These are phyloP conservation scores for Infundibulicybe gibba DNA, from an alignment of 768 basidiomycete genomes.

Conservation along the genomic window DNA sequence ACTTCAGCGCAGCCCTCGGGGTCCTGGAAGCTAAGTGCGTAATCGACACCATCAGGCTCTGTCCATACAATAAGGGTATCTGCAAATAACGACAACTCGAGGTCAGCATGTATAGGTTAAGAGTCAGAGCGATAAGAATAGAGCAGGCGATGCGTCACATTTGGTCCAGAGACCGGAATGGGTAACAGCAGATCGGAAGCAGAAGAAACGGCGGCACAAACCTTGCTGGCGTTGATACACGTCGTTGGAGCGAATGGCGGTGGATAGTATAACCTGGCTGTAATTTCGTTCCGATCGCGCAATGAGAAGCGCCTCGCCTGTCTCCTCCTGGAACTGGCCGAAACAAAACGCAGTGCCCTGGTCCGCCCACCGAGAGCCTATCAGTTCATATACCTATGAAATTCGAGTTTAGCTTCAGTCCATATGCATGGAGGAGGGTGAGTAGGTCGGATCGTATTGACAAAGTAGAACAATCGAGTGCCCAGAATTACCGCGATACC, in stretches of 20 bases:
- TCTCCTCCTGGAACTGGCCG: conserved; percentile 78
- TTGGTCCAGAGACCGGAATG: no score
- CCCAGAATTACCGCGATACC: background rate
- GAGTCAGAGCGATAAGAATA: no score
- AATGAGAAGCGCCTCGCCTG: conserved; percentile 75
- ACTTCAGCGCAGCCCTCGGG: conserved; percentile 93
- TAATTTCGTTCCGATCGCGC: conserved; percentile 79
- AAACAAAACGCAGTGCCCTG: conserved; percentile 96
- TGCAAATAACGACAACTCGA: conserved; percentile 23
- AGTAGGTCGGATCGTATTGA: conserved; percentile 13
- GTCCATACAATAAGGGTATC: conserved; percentile 99
- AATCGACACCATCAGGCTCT: conserved; percentile 90
- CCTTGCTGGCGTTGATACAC: conserved; percentile 88
- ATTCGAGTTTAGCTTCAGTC: no score
- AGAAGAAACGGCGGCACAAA: conserved; percentile 7
- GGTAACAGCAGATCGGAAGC: background rate
- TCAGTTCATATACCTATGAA: conserved; percentile 89
- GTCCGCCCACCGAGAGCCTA: conserved; percentile 90
- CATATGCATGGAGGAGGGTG: conserved; percentile 1
- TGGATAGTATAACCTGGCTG: conserved; percentile 70
- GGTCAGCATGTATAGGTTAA: no score
- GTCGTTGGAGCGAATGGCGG: conserved; percentile 78
- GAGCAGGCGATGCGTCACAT: no score
- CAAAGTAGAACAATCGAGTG: conserved; percentile 12
- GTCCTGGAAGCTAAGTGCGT: conserved; percentile 96